Evolutionary conservation across 768 basidiomycete species (phyloP).

Genomic region (Chiua virens): DNA sequence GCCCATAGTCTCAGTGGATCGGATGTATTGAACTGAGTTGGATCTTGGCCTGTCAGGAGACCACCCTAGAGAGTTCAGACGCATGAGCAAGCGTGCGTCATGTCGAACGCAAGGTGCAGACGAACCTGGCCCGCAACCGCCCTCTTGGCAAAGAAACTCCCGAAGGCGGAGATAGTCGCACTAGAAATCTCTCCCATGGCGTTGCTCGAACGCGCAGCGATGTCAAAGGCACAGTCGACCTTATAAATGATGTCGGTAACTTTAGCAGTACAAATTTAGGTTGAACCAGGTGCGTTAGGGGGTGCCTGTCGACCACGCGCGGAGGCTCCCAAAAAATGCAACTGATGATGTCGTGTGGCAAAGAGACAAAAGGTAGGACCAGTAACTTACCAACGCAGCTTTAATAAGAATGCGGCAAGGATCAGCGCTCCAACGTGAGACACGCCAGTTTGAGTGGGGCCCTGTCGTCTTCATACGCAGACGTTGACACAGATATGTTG

Average conservation of each 20-base stretch:
- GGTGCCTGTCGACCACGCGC: too few relatives aligned
- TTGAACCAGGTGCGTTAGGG: too few relatives aligned
- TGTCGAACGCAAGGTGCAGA: not conserved
- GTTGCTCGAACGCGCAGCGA: not conserved
- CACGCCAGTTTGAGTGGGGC: too few relatives aligned
- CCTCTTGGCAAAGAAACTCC: slow-evolving; percentile 17
- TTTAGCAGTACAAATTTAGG: not conserved
- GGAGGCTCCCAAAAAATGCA: too few relatives aligned
- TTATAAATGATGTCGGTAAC: slow-evolving; percentile 1
- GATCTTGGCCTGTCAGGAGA: slow-evolving; percentile 75
- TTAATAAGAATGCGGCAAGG: too few relatives aligned
- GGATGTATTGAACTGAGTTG: slow-evolving; percentile 52
- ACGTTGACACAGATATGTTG: too few relatives aligned
- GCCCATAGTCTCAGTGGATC: slow-evolving; percentile 80
- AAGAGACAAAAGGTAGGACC: too few relatives aligned
- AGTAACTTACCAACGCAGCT: too few relatives aligned
- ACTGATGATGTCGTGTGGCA: too few relatives aligned
- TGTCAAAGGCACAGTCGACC: not conserved
- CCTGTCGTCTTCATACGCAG: too few relatives aligned
- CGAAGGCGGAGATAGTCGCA: slow-evolving; percentile 36
- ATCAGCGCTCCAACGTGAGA: too few relatives aligned
- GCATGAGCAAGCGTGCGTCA: not conserved
- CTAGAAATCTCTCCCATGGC: slow-evolving; percentile 45
- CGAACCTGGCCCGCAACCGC: slow-evolving; percentile 29
- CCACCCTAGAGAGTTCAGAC: slow-evolving; percentile 53